Percentiles rank a stretch among this genome's conserved stretches.
Conservation (phyloP, 2,329 filamentous ascomycete species). For the Cylindrodendrum hubeiense region DNA sequence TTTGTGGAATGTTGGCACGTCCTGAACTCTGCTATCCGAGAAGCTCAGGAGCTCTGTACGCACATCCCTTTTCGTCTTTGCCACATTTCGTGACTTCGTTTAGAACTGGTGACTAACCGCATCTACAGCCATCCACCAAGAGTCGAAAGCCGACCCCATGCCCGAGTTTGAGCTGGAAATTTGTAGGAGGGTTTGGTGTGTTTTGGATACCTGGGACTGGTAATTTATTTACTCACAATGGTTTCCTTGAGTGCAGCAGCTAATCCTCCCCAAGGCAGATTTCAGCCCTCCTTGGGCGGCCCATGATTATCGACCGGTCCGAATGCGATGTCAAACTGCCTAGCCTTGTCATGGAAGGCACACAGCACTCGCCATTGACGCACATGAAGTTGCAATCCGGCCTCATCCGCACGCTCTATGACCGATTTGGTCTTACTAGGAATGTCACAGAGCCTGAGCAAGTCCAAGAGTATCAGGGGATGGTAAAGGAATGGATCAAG, state of each 20-base stretch:
- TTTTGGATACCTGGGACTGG: slow-evolving; percentile 55
- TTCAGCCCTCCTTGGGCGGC: slow-evolving; percentile 48
- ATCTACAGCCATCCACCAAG: slow-evolving; percentile 47
- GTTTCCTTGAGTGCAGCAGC: neutral
- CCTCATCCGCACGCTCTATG: slow-evolving; percentile 47
- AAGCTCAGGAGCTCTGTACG: slow-evolving; percentile 52
- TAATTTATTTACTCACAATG: slow-evolving; percentile 26
- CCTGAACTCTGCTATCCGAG: slow-evolving; percentile 49
- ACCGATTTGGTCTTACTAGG: slow-evolving; percentile 47
- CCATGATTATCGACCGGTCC: slow-evolving; percentile 51
- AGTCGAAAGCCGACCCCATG: slow-evolving; percentile 41
- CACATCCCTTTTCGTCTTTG: slow-evolving; percentile 4
- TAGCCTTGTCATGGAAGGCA: slow-evolving; percentile 48
- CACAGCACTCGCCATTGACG: slow-evolving; percentile 47
- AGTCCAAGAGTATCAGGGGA: slow-evolving; percentile 47
- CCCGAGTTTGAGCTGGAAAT: slow-evolving; percentile 53
- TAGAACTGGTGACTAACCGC: slow-evolving; percentile 13
- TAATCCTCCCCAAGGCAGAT: slow-evolving; percentile 49
- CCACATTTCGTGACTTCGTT: too few species aligned
- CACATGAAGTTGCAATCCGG: slow-evolving; percentile 53
- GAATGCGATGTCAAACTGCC: slow-evolving; percentile 50
- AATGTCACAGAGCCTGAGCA: slow-evolving; percentile 46
- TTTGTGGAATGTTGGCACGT: slow-evolving; percentile 55
- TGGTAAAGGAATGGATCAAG: slow-evolving; percentile 57
- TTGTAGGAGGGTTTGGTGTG: slow-evolving; percentile 52